These are phyloP conservation scores for Garcia nutans DNA, from an alignment of 345 rosid species.

Conservation along the genomic window DNA sequence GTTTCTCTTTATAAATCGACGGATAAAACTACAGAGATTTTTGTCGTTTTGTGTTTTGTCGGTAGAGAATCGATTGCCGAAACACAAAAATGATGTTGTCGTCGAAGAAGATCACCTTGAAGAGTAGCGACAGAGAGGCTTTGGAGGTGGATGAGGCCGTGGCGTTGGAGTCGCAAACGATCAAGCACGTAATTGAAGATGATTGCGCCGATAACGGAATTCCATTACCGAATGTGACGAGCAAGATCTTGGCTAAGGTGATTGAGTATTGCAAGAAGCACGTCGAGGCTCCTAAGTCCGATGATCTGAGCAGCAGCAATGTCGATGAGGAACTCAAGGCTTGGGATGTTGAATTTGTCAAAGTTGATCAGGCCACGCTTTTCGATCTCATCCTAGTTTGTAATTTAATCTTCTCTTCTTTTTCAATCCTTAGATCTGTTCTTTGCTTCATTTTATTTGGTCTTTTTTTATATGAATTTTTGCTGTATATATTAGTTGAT, in stretches of 20 bases:
- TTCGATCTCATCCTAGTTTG: slow-evolving; percentile 34
- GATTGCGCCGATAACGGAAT: slow-evolving; percentile 28
- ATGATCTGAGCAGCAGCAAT: not conserved
- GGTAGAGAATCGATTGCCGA: too few relatives aligned
- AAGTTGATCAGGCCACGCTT: slow-evolving; percentile 29
- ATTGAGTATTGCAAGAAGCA: slow-evolving; percentile 39
- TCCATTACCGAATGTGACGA: slow-evolving; percentile 28
- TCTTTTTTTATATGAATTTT: not conserved
- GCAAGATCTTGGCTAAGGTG: slow-evolving; percentile 32
- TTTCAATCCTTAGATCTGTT: not conserved
- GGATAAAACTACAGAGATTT: too few relatives aligned
- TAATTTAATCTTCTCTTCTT: not conserved
- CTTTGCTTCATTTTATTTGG: not conserved
- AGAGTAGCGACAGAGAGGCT: slow-evolving; percentile 24
- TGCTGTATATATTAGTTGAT: not conserved
- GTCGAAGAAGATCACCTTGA: slow-evolving; percentile 19
- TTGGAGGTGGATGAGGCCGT: slow-evolving; percentile 27
- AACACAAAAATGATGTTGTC: slow-evolving; percentile 16
- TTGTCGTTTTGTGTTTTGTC: too few relatives aligned
- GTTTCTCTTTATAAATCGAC: too few relatives aligned
- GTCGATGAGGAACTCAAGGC: slow-evolving; percentile 19
- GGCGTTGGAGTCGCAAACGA: slow-evolving; percentile 29
- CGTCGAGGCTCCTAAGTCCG: slow-evolving; percentile 17
- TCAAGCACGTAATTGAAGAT: slow-evolving; percentile 30
- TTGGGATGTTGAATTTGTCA: slow-evolving; percentile 35